phyloP scores from a whole-genome alignment of 306 rosid genomes.

The Betula pendula region DNA sequence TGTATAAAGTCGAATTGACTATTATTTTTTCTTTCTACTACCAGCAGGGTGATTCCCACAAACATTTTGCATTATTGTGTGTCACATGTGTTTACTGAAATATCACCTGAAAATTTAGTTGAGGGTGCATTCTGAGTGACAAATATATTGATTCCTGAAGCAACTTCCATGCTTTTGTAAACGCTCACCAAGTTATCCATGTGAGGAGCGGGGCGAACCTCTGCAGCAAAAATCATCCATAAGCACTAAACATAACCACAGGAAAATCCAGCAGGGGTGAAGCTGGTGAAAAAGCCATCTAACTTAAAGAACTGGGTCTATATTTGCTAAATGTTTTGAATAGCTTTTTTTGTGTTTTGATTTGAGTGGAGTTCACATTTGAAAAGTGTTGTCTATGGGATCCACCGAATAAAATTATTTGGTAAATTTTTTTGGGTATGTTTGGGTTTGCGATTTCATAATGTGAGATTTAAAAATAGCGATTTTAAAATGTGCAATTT shows the following conservation, averaged over 20 bases:
- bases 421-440: too few species aligned
- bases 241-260: not conserved
- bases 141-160: constrained; percentile 69
- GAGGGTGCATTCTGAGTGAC: constrained; percentile 55
- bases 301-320: too few species aligned
- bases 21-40: not conserved
- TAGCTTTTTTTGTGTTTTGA: too few species aligned
- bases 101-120: constrained; percentile 57
- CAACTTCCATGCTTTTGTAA: constrained; percentile 86
- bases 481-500: too few species aligned
- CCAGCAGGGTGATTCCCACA: not conserved
- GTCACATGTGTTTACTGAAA: not conserved
- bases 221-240: constrained; percentile 28
- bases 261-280: not conserved
- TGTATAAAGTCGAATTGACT: not conserved
- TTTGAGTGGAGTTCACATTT: too few species aligned
- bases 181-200: constrained; percentile 85
- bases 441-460: too few species aligned
- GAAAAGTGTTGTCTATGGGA: too few species aligned
- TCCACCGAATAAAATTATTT: too few species aligned
- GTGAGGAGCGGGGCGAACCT: constrained; percentile 89
- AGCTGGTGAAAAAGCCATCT: not conserved
- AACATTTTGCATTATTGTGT: not conserved
- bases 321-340: too few species aligned
- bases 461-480: too few species aligned